Evolutionary conservation across 1,284 basidiomycete species (phyloP).

Genomic region (Leccinum insolens): DNA sequence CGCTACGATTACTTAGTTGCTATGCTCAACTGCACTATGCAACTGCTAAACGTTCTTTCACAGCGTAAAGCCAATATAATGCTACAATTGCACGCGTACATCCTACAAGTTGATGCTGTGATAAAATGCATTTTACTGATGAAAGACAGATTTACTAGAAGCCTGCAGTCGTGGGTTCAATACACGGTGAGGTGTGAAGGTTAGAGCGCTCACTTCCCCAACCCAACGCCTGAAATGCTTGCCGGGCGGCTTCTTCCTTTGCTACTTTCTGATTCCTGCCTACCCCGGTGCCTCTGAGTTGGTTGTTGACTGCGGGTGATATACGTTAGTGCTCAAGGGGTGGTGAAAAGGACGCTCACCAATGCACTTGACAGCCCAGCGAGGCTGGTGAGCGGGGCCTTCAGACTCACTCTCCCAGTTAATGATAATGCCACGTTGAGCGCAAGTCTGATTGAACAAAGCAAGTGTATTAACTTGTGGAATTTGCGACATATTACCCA

Average conservation of each 20-base stretch:
- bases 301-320: slow-evolving; percentile 43
- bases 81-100: slow-evolving; percentile 13
- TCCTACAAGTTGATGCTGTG: slow-evolving; percentile 6
- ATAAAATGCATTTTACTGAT: not conserved
- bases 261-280: slow-evolving; percentile 57
- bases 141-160: slow-evolving; percentile 17
- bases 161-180: slow-evolving; percentile 15
- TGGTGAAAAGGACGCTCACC: slow-evolving; percentile 37
- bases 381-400: slow-evolving; percentile 56
- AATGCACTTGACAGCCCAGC: slow-evolving; percentile 53
- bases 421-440: slow-evolving; percentile 42
- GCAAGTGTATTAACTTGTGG: slow-evolving; percentile 43
- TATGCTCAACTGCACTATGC: not conserved
- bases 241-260: slow-evolving; percentile 57
- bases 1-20: not conserved
- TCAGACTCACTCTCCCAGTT: slow-evolving; percentile 45
- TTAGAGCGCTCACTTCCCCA: slow-evolving; percentile 42
- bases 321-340: slow-evolving; percentile 5
- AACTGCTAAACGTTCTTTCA: too few species aligned
- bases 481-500: not conserved
- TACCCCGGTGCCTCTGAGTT: slow-evolving; percentile 44
- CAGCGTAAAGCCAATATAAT: not conserved
- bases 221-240: slow-evolving; percentile 49
- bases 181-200: not conserved
- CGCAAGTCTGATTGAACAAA: slow-evolving; percentile 55